Conservation (phyloP, 305 asterid genomes). For the Fraxinus latifolia region DNA sequence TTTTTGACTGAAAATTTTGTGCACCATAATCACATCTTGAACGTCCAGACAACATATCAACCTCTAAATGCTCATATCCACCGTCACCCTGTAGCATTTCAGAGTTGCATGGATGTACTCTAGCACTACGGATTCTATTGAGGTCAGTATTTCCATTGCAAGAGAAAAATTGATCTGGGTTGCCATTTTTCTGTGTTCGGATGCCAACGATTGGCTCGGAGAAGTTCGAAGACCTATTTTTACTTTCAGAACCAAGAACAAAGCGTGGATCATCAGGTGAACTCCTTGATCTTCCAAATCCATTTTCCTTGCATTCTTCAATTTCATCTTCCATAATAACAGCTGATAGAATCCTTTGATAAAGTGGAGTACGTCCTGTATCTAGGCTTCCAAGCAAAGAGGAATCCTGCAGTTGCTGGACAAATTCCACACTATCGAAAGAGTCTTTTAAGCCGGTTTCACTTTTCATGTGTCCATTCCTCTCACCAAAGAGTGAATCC, state of each 20-base stretch:
- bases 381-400: slow-evolving; percentile 44
- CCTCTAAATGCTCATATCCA: slow-evolving; percentile 55
- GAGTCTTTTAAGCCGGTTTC: slow-evolving; percentile 38
- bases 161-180: slow-evolving; percentile 31
- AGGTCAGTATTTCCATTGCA: slow-evolving; percentile 53
- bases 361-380: slow-evolving; percentile 55
- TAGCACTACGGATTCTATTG: slow-evolving; percentile 36
- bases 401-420: slow-evolving; percentile 48
- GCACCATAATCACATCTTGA: slow-evolving; percentile 48
- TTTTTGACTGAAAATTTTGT: slow-evolving; percentile 36
- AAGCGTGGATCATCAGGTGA: slow-evolving; percentile 44
- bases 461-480: slow-evolving; percentile 39
- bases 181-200: slow-evolving; percentile 39
- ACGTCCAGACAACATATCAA: slow-evolving; percentile 54
- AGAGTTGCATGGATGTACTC: slow-evolving; percentile 46
- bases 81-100: slow-evolving; percentile 48
- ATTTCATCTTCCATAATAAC: slow-evolving; percentile 72
- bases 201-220: slow-evolving; percentile 47
- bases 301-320: slow-evolving; percentile 76
- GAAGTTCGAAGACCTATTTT: slow-evolving; percentile 44
- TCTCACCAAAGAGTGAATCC: slow-evolving; percentile 38
- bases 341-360: slow-evolving; percentile 90
- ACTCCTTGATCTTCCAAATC: slow-evolving; percentile 45
- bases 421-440: slow-evolving; percentile 37
- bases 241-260: slow-evolving; percentile 40